Evolutionary conservation across 345 rosid genomes (phyloP), one percentile per base, ranked within the genome.

Genomic region (Rubroshorea leprosula): DNA sequence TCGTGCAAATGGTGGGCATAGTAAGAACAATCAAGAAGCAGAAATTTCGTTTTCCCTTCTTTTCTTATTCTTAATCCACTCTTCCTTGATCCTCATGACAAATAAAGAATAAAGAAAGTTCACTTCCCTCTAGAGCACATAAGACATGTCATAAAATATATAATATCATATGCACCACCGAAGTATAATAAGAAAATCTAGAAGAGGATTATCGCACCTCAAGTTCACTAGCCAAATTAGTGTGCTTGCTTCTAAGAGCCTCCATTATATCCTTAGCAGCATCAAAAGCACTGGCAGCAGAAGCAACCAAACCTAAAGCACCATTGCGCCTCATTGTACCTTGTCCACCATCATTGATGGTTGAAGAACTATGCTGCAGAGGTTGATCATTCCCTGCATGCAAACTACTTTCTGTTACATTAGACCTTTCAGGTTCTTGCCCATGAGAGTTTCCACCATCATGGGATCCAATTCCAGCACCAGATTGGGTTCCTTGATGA

Each of bases 191-290:
- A 45, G 46, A 58, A 61, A 44, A 46, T 20, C 24, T 44, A 23
- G 16, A 19, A 62, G 22, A 12, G 23, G 58, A 70, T 18, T 61
- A 35, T 17, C 55, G 72, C 65, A 93, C 99, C 97, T 93, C 97
- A 50, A 93, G 97, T 68, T 93, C 97, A 69, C 92, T 66, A 49
- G 99, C 99, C 81, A 93, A 78, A 76, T 93, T 93, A 65, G 83
- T 70, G 61, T 93, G 96, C 81, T 87, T 89, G 87, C 96, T 85
- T 80, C 99, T 79, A 21, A 93, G 85, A 54, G 94, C 79, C 76
- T 93, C 99, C 97, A 89, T 93, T 64, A 93, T 93, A 76, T 93
- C 99, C 78, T 93, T 93, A 21, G 99, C 99, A 64, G 97, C 88
- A 41, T 89, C 96, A 75, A 93, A 93, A 68, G 99, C 97, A 76